These are phyloP conservation scores for Basipetospora sp. DNA, from an alignment of 2,329 filamentous ascomycete genomes.

Conservation along the genomic window DNA sequence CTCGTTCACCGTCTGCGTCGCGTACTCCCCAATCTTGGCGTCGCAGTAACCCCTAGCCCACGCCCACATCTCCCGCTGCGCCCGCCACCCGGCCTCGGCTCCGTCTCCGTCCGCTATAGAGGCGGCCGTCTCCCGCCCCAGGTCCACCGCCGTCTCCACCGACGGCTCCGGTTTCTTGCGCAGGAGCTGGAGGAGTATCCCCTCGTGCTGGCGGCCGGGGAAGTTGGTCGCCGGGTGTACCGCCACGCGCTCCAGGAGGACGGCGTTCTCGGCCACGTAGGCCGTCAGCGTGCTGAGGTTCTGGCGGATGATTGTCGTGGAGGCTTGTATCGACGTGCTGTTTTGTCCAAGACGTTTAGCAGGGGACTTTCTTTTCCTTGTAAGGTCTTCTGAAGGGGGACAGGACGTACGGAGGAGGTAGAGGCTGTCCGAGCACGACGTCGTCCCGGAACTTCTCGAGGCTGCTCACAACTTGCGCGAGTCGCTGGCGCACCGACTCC, in stretches of 20 bases:
- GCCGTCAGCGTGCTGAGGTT: slow-evolving; percentile 55
- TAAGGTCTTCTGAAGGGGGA: too few relatives aligned
- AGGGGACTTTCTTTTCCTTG: background rate
- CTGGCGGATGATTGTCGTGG: slow-evolving; percentile 53
- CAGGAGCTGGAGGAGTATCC: slow-evolving; percentile 52
- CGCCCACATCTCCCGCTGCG: slow-evolving; percentile 43
- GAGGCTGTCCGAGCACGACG: slow-evolving; percentile 46
- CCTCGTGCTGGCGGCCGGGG: slow-evolving; percentile 53
- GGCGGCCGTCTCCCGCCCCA: slow-evolving; percentile 38
- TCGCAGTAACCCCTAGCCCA: slow-evolving; percentile 27
- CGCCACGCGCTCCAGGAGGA: slow-evolving; percentile 54
- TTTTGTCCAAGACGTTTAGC: too few relatives aligned
- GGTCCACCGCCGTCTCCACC: slow-evolving; percentile 57
- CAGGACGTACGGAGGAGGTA: slow-evolving; percentile 47
- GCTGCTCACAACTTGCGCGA: slow-evolving; percentile 54
- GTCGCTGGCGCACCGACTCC: slow-evolving; percentile 54
- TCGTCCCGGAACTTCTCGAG: slow-evolving; percentile 49
- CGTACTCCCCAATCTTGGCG: slow-evolving; percentile 26
- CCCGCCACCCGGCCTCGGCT: slow-evolving; percentile 11
- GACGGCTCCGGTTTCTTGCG: slow-evolving; percentile 72
- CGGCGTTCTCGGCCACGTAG: slow-evolving; percentile 47
- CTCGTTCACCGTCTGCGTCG: slow-evolving; percentile 33
- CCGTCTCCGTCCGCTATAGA: slow-evolving; percentile 14
- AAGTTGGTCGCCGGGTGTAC: slow-evolving; percentile 65
- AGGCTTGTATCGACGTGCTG: slow-evolving; percentile 59